phyloP scores from a whole-genome alignment of 1,139 yeast species.

The Kodamaea fungicola region DNA sequence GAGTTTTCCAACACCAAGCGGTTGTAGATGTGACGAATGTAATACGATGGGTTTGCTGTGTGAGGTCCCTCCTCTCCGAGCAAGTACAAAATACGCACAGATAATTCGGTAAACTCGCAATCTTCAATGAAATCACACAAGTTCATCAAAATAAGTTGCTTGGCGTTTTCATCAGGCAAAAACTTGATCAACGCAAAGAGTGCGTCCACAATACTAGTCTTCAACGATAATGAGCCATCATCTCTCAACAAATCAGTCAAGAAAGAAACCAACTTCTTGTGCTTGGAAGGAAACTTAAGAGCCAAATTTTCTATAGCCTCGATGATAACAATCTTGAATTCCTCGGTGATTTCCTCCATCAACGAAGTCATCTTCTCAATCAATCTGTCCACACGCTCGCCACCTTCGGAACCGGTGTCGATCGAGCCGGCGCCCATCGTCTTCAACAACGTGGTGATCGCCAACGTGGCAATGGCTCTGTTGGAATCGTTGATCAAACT shows the following conservation, averaged over 20 bases:
- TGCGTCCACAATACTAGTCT: slow-evolving; percentile 87
- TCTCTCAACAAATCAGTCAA: slow-evolving; percentile 83
- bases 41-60: slow-evolving; percentile 81
- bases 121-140: slow-evolving; percentile 97
- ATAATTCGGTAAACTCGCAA: slow-evolving; percentile 91
- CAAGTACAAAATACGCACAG: slow-evolving; percentile 85
- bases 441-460: slow-evolving; percentile 91
- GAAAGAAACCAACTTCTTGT: slow-evolving; percentile 76
- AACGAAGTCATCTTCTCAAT: slow-evolving; percentile 83
- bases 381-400: slow-evolving; percentile 82
- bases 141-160: slow-evolving; percentile 80
- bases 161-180: slow-evolving; percentile 70
- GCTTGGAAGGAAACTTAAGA: slow-evolving; percentile 88
- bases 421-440: slow-evolving; percentile 77
- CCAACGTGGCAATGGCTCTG: slow-evolving; percentile 96
- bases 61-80: slow-evolving; percentile 94
- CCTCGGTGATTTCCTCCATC: slow-evolving; percentile 94
- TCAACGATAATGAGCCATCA: slow-evolving; percentile 85
- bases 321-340: slow-evolving; percentile 88
- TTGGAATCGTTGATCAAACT: slow-evolving; percentile 81
- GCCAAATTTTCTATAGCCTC: slow-evolving; percentile 94
- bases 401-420: slow-evolving; percentile 28
- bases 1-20: slow-evolving; percentile 95
- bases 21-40: slow-evolving; percentile 94
- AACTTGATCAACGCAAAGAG: slow-evolving; percentile 85